Conservation (phyloP, 306 rosid genomes). For the Prosopis cineraria region DNA sequence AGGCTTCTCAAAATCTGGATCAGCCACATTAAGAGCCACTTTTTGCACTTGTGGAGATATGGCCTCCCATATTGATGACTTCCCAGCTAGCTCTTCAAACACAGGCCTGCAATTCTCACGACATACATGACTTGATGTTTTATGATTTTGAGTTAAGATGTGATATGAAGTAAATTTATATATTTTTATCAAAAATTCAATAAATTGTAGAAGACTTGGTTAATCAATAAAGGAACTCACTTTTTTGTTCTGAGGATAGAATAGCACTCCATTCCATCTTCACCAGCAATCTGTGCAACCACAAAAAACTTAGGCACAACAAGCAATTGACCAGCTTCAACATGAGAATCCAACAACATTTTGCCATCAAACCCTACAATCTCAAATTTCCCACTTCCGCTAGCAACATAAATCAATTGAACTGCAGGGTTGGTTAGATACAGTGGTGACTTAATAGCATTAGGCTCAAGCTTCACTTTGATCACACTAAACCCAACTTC, state of each 20-base stretch:
- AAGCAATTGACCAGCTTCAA: conserved; percentile 43
- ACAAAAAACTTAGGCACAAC: conserved; percentile 48
- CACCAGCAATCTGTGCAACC: conserved; percentile 41
- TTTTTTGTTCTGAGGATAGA: conserved; percentile 34
- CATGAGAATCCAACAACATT: conserved; percentile 36
- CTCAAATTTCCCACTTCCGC: conserved; percentile 40
- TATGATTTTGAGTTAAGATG: too few relatives aligned
- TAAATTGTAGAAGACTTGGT: too few relatives aligned
- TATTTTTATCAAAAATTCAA: too few relatives aligned
- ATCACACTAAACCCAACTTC: conserved; percentile 31
- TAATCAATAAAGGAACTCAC: conserved; percentile 27
- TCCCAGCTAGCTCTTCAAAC: conserved; percentile 53
- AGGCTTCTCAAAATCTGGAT: conserved; percentile 45
- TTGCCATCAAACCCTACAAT: conserved; percentile 40
- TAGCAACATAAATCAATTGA: conserved; percentile 29
- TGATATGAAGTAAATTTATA: too few relatives aligned
- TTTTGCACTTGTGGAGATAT: conserved; percentile 47
- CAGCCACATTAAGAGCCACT: conserved; percentile 51
- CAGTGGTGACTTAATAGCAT: conserved; percentile 3
- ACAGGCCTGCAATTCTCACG: conserved; percentile 44
- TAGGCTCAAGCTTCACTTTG: conserved; percentile 28
- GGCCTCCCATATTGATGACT: conserved; percentile 42
- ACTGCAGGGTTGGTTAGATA: background rate
- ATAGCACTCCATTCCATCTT: conserved; percentile 42
- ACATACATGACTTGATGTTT: too few relatives aligned